These are phyloP conservation scores for Aspergillus unguis DNA, from an alignment of 2,329 filamentous ascomycete species.

Conservation along the genomic window DNA sequence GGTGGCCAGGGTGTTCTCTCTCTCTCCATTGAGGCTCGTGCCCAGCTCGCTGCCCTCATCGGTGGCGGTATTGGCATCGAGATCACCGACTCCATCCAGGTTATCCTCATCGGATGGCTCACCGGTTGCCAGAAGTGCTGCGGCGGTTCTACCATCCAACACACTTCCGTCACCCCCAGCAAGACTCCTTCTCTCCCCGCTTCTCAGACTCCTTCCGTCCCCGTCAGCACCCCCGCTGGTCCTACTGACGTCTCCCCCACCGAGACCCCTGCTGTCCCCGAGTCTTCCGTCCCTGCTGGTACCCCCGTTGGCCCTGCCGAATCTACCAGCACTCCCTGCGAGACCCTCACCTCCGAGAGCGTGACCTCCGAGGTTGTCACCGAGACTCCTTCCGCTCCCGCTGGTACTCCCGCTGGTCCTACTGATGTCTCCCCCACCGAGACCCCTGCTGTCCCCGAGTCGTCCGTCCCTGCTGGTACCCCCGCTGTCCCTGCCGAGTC, in stretches of 20 bases:
- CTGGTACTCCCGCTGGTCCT: conserved; percentile 9
- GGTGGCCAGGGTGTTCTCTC: conserved; percentile 32
- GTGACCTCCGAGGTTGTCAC: background rate
- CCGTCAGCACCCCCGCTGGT: conserved; percentile 4
- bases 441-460: conserved; percentile 6
- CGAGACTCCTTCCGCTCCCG: conserved; percentile 3
- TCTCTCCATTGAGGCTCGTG: conserved; percentile 31
- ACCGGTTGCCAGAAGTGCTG: conserved; percentile 26
- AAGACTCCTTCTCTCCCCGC: conserved; percentile 8
- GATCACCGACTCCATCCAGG: conserved; percentile 51
- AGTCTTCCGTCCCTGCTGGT: background rate
- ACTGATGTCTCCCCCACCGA: conserved; percentile 1
- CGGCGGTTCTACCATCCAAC: conserved; percentile 12
- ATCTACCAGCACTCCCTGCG: conserved; percentile 7
- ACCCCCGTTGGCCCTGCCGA: conserved; percentile 7
- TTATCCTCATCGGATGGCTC: conserved; percentile 47
- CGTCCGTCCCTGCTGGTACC: background rate
- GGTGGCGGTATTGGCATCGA: conserved; percentile 44
- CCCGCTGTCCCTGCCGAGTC: conserved; percentile 7
- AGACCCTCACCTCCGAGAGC: background rate
- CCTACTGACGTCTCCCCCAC: conserved; percentile 5
- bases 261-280: conserved; percentile 5
- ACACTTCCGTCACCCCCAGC: conserved; percentile 5
- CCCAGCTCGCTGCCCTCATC: conserved; percentile 37
- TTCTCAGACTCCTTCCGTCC: background rate